Base-by-base conservation (phyloP, 768 basidiomycete species). In the Plicaturopsis crispa region DNA sequence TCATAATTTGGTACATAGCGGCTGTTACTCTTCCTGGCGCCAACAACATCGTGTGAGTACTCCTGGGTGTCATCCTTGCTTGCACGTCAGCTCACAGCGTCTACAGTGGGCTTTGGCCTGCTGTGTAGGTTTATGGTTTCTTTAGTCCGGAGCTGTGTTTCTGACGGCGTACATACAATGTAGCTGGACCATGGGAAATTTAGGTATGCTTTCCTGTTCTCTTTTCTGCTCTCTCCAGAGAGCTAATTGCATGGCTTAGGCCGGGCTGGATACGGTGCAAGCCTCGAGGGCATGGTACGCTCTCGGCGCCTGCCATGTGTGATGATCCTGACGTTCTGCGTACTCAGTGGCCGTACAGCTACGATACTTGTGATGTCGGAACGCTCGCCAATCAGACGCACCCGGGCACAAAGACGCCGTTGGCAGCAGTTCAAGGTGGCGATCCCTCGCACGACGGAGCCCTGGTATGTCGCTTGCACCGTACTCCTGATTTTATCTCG, bases 211-310 rank as follows among this genome's bases (percentile, higher is more conserved):
- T 19, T 24, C 16, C n/a, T 20, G 4, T 40, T 8, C 14, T 21
- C 14, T 24, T 18, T 6, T 23, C 14, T 12, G 12, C 2, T 11
- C 6, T 5, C 13, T 20, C 8, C 12, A 18, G 28, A 21, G 7
- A 19, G 16, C 22, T 37, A 26, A 35, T 18, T 22, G 32, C 11
- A 28, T 33, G 22, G 24, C n/a, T 36, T 70, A 24, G 66, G 68
- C 28, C 54, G 72, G 24, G 69, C 70, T 11, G 72, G 73, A 4
- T 75, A 66, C 46, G 72, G 72, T 44, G 72, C 67, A 11, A 62
- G 62, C 35, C 63, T 72, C 5, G 80, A 82, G 38, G 80, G 84
- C 28, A 70, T 75, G 70, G 80, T 80, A 57, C 5, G 71, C 52
- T 10, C 4, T 17, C 36, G 24, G 17, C 6, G n/a, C 26, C 21